Evolutionary conservation across 2,329 filamentous ascomycete species (phyloP).

Genomic region (Hypoxylon sp.): DNA sequence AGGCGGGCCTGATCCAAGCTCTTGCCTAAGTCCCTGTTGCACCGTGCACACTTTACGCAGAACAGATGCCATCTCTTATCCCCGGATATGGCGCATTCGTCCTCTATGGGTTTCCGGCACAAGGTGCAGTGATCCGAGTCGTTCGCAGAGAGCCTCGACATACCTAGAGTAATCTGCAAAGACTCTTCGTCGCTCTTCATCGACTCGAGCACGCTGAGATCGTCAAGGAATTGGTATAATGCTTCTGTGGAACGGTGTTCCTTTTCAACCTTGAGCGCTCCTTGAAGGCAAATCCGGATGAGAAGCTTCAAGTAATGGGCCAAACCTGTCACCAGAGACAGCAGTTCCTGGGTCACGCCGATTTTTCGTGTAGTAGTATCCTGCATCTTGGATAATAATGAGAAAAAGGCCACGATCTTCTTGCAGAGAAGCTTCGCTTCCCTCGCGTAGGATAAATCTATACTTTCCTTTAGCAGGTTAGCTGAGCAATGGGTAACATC

Average conservation of each 20-base stretch:
- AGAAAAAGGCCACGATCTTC: conserved; percentile 98
- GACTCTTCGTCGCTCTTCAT: conserved; percentile 78
- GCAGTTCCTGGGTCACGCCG: conserved; percentile 95
- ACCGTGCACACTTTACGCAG: conserved; percentile 82
- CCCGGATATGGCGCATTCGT: conserved; percentile 84
- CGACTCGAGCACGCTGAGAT: conserved; percentile 85
- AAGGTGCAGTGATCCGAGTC: conserved; percentile 86
- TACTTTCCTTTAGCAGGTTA: conserved; percentile 41
- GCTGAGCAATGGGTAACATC: background rate
- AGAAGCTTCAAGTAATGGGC: conserved; percentile 98
- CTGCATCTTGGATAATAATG: conserved; percentile 92
- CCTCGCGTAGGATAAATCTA: conserved; percentile 88
- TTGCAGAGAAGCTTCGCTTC: conserved; percentile 99
- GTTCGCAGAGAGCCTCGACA: conserved; percentile 76
- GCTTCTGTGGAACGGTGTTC: conserved; percentile 81
- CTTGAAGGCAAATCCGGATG: conserved; percentile 96
- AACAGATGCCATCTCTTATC: conserved; percentile 85
- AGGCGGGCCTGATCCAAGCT: conserved; percentile 77
- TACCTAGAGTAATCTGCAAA: conserved; percentile 73
- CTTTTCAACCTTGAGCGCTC: conserved; percentile 88
- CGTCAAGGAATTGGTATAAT: conserved; percentile 84
- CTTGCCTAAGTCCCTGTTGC: conserved; percentile 73
- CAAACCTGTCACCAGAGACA: conserved; percentile 95
- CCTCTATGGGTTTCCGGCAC: conserved; percentile 91
- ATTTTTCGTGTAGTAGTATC: conserved; percentile 90